These are phyloP conservation scores for Dioszegia aurantiaca DNA, from an alignment of 768 basidiomycete species.

Conservation along the genomic window DNA sequence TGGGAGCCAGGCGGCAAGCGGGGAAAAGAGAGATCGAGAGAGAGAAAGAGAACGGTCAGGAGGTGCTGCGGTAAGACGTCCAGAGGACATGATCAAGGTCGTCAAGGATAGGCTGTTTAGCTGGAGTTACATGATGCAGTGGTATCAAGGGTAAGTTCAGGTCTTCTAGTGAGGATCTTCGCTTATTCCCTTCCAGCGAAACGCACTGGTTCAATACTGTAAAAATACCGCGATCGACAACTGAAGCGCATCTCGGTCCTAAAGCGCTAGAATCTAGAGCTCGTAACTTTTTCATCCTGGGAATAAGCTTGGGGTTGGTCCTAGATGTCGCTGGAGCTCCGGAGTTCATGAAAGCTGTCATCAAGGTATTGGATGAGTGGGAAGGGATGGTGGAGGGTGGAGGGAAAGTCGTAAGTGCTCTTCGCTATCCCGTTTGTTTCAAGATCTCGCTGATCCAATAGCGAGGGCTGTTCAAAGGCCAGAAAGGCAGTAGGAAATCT, in stretches of 20 bases:
- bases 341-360: conserved; percentile 30
- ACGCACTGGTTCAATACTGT: conserved; percentile 50
- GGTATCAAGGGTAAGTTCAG: conserved; percentile 44
- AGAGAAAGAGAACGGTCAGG: conserved; percentile 10
- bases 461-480: conserved; percentile 45
- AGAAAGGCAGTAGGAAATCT: conserved; percentile 28
- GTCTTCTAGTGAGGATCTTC: no score
- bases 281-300: conserved; percentile 42
- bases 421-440: neutral
- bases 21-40: conserved; percentile 1
- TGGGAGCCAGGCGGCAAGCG: neutral
- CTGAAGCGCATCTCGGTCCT: conserved; percentile 36
- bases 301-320: conserved; percentile 35
- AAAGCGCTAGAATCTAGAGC: conserved; percentile 32
- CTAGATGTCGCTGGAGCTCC: conserved; percentile 34
- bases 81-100: conserved; percentile 38
- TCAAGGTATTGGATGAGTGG: conserved; percentile 49
- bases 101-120: conserved; percentile 37
- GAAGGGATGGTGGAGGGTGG: conserved; percentile 40
- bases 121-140: conserved; percentile 47
- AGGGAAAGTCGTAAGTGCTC: conserved; percentile 44
- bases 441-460: conserved; percentile 2
- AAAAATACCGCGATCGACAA: conserved; percentile 28
- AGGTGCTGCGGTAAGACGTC: conserved; percentile 14
- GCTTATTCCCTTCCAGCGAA: conserved; percentile 20